Evolutionary conservation across 148 eudicot genomes (phyloP), one percentile per base, ranked within the genome.

Genomic region (Rhododendron ovatum): DNA sequence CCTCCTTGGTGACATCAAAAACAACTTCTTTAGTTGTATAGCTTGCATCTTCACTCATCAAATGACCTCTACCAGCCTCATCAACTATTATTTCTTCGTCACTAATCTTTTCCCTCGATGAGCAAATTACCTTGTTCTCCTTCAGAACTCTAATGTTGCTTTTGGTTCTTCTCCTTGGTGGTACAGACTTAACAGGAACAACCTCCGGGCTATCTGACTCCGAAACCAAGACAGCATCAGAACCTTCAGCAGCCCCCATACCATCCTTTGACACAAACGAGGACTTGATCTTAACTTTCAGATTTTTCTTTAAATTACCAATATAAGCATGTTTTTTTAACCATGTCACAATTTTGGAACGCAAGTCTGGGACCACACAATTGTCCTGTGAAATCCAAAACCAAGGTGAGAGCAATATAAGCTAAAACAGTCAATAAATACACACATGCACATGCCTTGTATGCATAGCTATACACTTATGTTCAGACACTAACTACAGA

Each of bases 101-200:
- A 61, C 81, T 83, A 78, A 55, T 35, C 47, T 53, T 91, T 80
- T 91, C 91, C 78, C 86, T 90, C 67, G 87, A 85, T 26, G 81
- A 77, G 61, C 89, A 89, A 50, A 88, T 67, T 51, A 76, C 89
- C 78, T 89, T 87, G 18, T 87, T 91, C 83, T 92, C 95, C 88
- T 90, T 93, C 88, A 96, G 74, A 89, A 88, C 81, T 86, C 87
- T 85, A 50, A 90, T 82, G 59, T 91, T 91, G 87, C 92, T 91
- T 86, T 94, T 93, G 37, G 96, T 94, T 85, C 95, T 93, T 85
- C 94, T 91, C 67, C 93, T 93, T 78, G 98, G 92, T 67, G 98
- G 97, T 83, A 91, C 94, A 12, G 93, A 91, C 85, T 94, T 96
- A 48, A 96, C 94, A 85, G 98, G 92, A 83, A 94, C 89, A 90